phyloP scores from a whole-genome alignment of 2,329 filamentous ascomycete genomes.

The Fusarium sp. region DNA sequence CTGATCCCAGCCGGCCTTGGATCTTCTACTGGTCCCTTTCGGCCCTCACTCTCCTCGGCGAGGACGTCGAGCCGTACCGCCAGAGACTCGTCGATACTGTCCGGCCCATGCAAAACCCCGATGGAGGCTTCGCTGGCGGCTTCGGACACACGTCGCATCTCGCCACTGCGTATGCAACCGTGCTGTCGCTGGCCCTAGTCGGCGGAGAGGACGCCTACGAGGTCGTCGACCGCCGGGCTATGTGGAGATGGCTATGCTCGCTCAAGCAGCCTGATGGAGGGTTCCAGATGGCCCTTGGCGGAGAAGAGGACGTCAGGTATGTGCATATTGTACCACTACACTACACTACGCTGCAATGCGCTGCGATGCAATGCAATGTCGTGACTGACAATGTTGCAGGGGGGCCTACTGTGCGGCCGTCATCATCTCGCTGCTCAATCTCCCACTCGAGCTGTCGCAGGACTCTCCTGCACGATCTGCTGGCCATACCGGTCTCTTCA shows the following conservation, averaged over 20 bases:
- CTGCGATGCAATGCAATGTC: constrained; percentile 1
- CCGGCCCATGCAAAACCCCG: constrained; percentile 80
- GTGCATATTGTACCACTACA: constrained; percentile 43
- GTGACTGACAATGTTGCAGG: constrained; percentile 56
- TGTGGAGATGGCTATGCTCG: constrained; percentile 91
- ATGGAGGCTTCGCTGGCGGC: constrained; percentile 93
- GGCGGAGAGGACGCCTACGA: constrained; percentile 79
- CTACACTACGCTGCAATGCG: neutral
- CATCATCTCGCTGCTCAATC: constrained; percentile 81
- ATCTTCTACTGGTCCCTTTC: constrained; percentile 92
- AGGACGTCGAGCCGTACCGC: constrained; percentile 76
- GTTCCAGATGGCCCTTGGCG: constrained; percentile 87
- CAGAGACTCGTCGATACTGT: constrained; percentile 79
- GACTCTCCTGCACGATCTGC: constrained; percentile 74
- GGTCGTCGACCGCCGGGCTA: constrained; percentile 80
- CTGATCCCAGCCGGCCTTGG: constrained; percentile 93
- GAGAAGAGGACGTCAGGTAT: constrained; percentile 92
- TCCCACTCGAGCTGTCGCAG: constrained; percentile 81
- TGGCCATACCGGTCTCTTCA: constrained; percentile 73
- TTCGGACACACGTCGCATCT: constrained; percentile 90
- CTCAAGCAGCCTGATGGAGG: constrained; percentile 90
- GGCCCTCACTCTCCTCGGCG: constrained; percentile 78
- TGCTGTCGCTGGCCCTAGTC: constrained; percentile 82
- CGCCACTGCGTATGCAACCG: constrained; percentile 86
- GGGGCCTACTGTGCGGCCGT: constrained; percentile 93